Base-by-base conservation (phyloP, 192 early-diverging fungal species). In the Thoreauomyces humboldtii region DNA sequence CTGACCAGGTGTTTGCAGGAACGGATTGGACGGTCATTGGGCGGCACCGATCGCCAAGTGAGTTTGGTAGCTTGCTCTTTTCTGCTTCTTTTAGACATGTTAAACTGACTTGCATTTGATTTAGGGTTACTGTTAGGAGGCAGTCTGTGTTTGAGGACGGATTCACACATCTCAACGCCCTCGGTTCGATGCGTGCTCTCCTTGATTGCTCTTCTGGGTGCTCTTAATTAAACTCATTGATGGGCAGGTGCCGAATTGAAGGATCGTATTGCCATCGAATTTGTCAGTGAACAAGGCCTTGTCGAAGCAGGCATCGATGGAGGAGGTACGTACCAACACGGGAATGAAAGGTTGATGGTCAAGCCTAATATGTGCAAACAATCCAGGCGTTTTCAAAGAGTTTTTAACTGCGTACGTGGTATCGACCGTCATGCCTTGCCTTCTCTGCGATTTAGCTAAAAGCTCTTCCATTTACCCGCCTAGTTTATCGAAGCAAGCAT, bases 291-390 rank as follows among this genome's bases (percentile, higher is more conserved):
- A 54, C 88, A 89, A 59, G 93, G 93, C 0, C 73, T 93, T 31
- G 71, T 69, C 11, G 96, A 98, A 66, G 91, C 90, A 11, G 96
- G 96, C 0, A 91, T 98, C 61, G 96, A 98, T 69, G 96, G 96
- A 47, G 93, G 94, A 29, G 95, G 44, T 46, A 46, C n/a, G 44
- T 14, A 2, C n/a, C n/a, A n/a, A n/a, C n/a, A n/a, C n/a, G n/a
- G n/a, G n/a, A n/a, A n/a, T n/a, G n/a, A n/a, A n/a, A n/a, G n/a
- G n/a, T n/a, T n/a, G n/a, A n/a, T n/a, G n/a, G n/a, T n/a, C n/a
- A n/a, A n/a, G n/a, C n/a, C n/a, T n/a, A n/a, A n/a, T n/a, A n/a
- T n/a, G n/a, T n/a, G n/a, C n/a, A n/a, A n/a, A n/a, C n/a, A n/a
- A n/a, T 9, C 38, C 11, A 46, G 50, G 96, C 34, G 87, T 98